Evolutionary conservation across 1,284 basidiomycete species (phyloP), one percentile per base, ranked within the genome.

Genomic region (Moesziomyces antarcticus): DNA sequence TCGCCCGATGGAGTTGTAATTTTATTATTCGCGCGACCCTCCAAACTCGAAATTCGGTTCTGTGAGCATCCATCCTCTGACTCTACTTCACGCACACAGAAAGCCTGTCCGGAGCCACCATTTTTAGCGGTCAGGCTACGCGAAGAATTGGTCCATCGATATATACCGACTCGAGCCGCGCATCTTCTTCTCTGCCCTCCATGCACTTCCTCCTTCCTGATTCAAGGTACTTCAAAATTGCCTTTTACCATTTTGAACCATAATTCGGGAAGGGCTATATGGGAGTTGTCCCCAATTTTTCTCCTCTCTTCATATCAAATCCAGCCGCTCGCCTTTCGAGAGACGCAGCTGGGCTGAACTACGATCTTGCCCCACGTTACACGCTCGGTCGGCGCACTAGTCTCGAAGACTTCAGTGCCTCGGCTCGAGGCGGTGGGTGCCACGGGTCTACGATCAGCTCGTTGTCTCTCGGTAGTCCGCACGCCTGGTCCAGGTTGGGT

Each of bases 161-260:
- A 68, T 67, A 67, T n/a, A 42, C 35, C 44, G 24, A 41, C n/a
- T 10, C 10, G 20, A 18, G 3, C 14, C 37, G 4, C 30, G 35
- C 56, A 27, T 33, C 18, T 14, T 9, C 14, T 16, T 6, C 37
- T 51, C 22, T 40, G 33, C 22, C 58, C 18, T 40, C 46, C 53
- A 42, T 54, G 46, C 73, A 64, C 73, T 75, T 64, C 63, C 73
- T 75, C 73, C 73, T 67, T 75, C 63, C 63, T 62, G 73, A 56
- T 63, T 73, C 70, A 73, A 73, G 64, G 70, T 56, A 73, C 70
- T 73, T 73, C 64, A 73, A 73, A 73, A 73, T 68, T 73, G 65
- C 61, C 71, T 73, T 74, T 74, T 74, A 74, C 72, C 72, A 74
- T 74, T 74, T 74, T 74, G 72, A 74, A 74, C 72, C 72, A 74